Evolutionary conservation across 225 moss, liverwort and hornwort species (phyloP).

Genomic region (Takakia lepidozioides): DNA sequence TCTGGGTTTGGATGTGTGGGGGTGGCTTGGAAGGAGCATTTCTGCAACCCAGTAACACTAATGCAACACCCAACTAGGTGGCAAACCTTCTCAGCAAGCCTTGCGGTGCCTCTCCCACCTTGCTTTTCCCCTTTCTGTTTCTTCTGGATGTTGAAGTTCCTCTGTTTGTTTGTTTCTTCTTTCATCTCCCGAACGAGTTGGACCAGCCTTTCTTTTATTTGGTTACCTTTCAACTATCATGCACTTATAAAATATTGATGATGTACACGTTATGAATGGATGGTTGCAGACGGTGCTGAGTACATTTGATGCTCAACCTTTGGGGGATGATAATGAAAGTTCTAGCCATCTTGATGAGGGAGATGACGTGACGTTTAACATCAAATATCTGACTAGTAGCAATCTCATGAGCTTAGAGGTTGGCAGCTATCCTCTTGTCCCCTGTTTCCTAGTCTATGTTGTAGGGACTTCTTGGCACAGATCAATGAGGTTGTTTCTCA

Average conservation of each 20-base stretch:
- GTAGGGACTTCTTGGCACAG: too few species aligned
- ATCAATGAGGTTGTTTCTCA: too few species aligned
- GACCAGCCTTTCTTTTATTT: too few species aligned
- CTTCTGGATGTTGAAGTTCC: too few species aligned
- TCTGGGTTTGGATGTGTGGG: too few species aligned
- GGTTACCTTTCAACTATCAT: too few species aligned
- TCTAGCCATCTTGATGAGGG: conserved; percentile 63
- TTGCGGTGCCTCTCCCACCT: conserved; percentile 17
- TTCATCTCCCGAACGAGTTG: too few species aligned
- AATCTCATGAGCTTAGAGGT: conserved; percentile 90
- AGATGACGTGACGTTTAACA: conserved; percentile 93
- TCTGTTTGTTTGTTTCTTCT: too few species aligned
- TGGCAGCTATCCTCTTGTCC: too few species aligned
- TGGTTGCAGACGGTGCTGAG: conserved; percentile 55
- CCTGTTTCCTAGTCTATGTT: too few species aligned
- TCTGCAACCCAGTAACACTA: conserved; percentile 72
- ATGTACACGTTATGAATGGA: too few species aligned
- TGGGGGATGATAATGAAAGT: conserved; percentile 89
- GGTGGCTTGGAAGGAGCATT: conserved; percentile 55
- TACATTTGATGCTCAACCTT: conserved; percentile 84
- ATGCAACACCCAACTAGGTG: conserved; percentile 78
- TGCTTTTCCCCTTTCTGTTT: background rate
- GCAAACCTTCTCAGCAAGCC: conserved; percentile 81
- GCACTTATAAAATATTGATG: too few species aligned
- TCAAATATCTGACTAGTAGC: conserved; percentile 95